These are phyloP conservation scores for Thermothielavioides terrestris DNA, from an alignment of 495 filamentous ascomycete species.

Conservation along the genomic window DNA sequence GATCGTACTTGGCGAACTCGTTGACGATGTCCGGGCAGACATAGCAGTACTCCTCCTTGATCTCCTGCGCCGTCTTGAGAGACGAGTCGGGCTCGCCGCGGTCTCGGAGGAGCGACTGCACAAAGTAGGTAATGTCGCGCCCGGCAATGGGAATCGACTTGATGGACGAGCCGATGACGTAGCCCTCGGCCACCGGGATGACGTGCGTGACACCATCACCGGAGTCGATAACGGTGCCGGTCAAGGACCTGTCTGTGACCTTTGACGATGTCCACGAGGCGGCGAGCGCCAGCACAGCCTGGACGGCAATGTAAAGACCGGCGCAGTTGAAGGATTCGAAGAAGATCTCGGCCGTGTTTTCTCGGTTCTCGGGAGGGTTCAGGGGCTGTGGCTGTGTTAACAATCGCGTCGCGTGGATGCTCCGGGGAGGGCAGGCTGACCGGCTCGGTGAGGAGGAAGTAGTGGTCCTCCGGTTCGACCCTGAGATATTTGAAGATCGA, in stretches of 20 bases:
- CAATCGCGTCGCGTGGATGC: not conserved
- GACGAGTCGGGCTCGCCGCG: conserved; percentile 94
- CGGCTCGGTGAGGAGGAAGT: conserved; percentile 95
- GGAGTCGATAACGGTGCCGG: conserved; percentile 94
- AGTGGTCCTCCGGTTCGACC: conserved; percentile 96
- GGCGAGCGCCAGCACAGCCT: conserved; percentile 91
- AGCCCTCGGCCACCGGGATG: conserved; percentile 96
- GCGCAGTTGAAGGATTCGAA: conserved; percentile 99
- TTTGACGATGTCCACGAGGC: conserved; percentile 98
- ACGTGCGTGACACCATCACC: conserved; percentile 98
- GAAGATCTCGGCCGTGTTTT: conserved; percentile 99
- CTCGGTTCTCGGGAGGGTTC: conserved; percentile 96
- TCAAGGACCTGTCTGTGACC: conserved; percentile 92
- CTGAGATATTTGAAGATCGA: conserved; percentile 99
- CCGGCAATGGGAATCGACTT: conserved; percentile 98
- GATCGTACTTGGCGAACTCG: conserved; percentile 88
- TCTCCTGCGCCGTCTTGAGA: conserved; percentile 91
- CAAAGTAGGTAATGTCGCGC: conserved; percentile 96
- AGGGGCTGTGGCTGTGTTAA: conserved; percentile 57
- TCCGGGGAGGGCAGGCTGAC: conserved; percentile 41
- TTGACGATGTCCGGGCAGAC: conserved; percentile 98
- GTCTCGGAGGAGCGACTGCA: conserved; percentile 90
- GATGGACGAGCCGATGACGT: conserved; percentile 97
- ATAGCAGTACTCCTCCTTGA: conserved; percentile 98
- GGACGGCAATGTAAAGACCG: conserved; percentile 96